phyloP scores from a whole-genome alignment of 1,284 basidiomycete species.

The Cystobasidiaceae sp. region DNA sequence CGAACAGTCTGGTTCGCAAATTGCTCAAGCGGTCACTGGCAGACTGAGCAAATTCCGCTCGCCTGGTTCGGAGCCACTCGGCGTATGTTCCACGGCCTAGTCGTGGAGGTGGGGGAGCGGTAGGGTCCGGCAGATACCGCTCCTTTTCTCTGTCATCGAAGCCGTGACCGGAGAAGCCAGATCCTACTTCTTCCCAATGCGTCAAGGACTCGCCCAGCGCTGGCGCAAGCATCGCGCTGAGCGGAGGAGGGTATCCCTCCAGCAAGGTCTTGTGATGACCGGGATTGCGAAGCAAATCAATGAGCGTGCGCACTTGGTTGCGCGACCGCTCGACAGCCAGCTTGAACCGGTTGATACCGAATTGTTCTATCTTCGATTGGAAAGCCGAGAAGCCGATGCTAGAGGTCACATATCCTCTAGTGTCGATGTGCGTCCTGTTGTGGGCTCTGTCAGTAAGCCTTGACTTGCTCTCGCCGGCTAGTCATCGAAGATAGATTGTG shows the following conservation, averaged over 20 bases:
- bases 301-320: conserved; percentile 2
- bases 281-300: conserved; percentile 16
- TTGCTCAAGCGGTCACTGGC: conserved; percentile 13
- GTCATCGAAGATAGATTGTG: background rate
- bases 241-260: conserved; percentile 16
- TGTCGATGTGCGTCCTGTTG: conserved; percentile 19
- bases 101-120: background rate
- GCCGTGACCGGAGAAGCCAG: conserved; percentile 26
- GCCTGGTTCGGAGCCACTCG: conserved; percentile 4
- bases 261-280: background rate
- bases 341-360: conserved; percentile 28
- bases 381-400: conserved; percentile 16
- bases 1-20: conserved; percentile 17
- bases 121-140: conserved; percentile 23
- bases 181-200: conserved; percentile 24
- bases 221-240: conserved; percentile 23
- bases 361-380: conserved; percentile 21
- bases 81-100: background rate
- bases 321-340: conserved; percentile 18
- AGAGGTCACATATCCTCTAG: conserved; percentile 1
- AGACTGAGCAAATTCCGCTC: background rate
- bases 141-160: conserved; percentile 30
- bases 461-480: background rate
- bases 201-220: conserved; percentile 17
- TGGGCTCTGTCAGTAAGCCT: background rate